Conservation (phyloP, 73 alveolate species). For the Diophrys sp. region DNA sequence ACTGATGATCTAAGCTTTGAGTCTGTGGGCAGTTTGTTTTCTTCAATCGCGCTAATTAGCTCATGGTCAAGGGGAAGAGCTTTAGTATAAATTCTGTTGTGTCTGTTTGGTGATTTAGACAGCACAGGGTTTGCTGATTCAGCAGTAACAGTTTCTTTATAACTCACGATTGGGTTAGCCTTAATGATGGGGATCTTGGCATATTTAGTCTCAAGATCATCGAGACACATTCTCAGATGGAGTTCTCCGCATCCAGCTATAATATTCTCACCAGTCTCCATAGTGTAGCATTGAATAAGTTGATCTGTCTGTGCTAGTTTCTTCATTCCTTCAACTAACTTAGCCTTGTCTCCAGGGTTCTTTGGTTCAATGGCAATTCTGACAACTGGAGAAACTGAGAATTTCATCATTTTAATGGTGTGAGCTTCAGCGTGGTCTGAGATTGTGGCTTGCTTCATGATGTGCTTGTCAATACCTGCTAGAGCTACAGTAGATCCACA, state of each 20-base stretch:
- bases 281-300: conserved; percentile 74
- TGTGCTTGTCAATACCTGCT: conserved; percentile 76
- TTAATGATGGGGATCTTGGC: conserved; percentile 63
- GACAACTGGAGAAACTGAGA: conserved; percentile 85
- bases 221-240: conserved; percentile 85
- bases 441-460: conserved; percentile 82
- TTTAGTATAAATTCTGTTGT: conserved; percentile 65
- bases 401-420: conserved; percentile 74
- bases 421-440: conserved; percentile 66
- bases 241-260: conserved; percentile 92
- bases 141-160: conserved; percentile 80
- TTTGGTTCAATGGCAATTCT: conserved; percentile 84
- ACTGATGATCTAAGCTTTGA: conserved; percentile 65
- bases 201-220: conserved; percentile 60
- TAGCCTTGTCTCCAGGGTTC: conserved; percentile 90
- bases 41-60: conserved; percentile 72
- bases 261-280: conserved; percentile 75
- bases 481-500: conserved; percentile 92
- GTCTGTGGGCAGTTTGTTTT: conserved; percentile 51
- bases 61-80: conserved; percentile 83
- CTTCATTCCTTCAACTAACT: conserved; percentile 87
- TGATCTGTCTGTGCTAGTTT: conserved; percentile 88
- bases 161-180: conserved; percentile 86
- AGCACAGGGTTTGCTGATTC: conserved; percentile 71
- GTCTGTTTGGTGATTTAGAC: conserved; percentile 91